These are phyloP conservation scores for Penicillium longicatenatum DNA, from an alignment of 495 filamentous ascomycete species.

Conservation along the genomic window DNA sequence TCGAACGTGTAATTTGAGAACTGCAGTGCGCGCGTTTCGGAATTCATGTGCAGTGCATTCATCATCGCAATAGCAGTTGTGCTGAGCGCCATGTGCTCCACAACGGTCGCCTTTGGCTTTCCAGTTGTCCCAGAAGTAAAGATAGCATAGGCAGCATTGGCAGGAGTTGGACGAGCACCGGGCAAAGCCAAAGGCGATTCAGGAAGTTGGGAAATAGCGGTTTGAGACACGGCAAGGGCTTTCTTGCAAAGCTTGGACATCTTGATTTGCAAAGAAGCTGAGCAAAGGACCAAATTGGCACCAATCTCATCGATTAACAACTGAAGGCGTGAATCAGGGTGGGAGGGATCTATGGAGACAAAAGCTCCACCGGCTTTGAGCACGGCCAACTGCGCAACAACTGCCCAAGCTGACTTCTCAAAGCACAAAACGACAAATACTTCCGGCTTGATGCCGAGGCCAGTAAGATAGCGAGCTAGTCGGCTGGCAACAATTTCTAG, in stretches of 20 bases:
- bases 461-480: constrained; percentile 37
- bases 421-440: constrained; percentile 56
- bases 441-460: constrained; percentile 47
- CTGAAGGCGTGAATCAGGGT: constrained; percentile 56
- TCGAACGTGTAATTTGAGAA: constrained; percentile 72
- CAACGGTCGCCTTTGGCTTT: constrained; percentile 50
- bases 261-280: constrained; percentile 32
- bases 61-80: constrained; percentile 35
- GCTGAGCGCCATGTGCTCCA: constrained; percentile 45
- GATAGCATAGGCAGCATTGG: constrained; percentile 49
- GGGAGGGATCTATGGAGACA: constrained; percentile 57
- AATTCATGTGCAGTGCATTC: constrained; percentile 46
- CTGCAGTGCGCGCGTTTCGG: constrained; percentile 61
- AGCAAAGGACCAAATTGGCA: constrained; percentile 44
- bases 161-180: constrained; percentile 16
- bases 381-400: constrained; percentile 56
- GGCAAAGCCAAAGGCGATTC: constrained; percentile 19
- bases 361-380: constrained; percentile 62
- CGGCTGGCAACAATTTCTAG: constrained; percentile 40
- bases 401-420: constrained; percentile 57
- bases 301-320: constrained; percentile 53
- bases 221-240: constrained; percentile 33
- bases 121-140: constrained; percentile 56
- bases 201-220: constrained; percentile 32
- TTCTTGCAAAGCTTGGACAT: constrained; percentile 33